Evolutionary conservation across 345 rosid genomes (phyloP), one percentile per base, ranked within the genome.

Genomic region (Eucalyptus urophylla): DNA sequence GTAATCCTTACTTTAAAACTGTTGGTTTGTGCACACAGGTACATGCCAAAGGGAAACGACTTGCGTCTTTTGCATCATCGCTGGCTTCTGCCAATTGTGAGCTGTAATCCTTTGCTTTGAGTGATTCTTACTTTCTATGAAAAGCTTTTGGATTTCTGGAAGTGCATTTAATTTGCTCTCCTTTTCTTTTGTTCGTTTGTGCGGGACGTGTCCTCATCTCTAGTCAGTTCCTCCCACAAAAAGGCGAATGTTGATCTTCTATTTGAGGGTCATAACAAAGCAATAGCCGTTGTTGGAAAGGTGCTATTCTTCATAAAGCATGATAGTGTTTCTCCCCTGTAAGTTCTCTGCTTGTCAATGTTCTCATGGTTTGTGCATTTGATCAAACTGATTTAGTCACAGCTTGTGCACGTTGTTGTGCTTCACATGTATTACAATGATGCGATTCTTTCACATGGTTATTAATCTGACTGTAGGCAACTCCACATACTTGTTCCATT

Each of bases 321-420:
- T 88, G 95, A 95, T 90, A 92, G 87, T 65, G 92, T 91, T 88
- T 92, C 94, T 87, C 97, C 97, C 49, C 87, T 96, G 97, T 96
- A 93, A 95, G 96, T 90, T 80, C 87, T 86, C 54, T 80, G 50
- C 81, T 86, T 88, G 14, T 37, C 44, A 72, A 54, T 87, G 11
- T 80, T 45, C 50, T 87, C 87, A 72, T 40, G 51, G 81, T 76
- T 88, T 11, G 22, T 58, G 50, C 49, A 62, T 87, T 53, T 87
- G 27, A 51, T 49, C 60, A 56, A 86, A 86, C 87, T 50, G 44
- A 29, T 50, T 49, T 47, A 21, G 83, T 31, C 87, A 45, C 8
- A 14, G 87, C 56, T 86, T 86, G 22, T 86, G 87, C 22, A 86
- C 40, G 47, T n/a, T 25, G 49, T 47, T 31, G 25, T 86, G 87